Evolutionary conservation across 306 rosid species (phyloP).

Genomic region (Cucurbita moschata): DNA sequence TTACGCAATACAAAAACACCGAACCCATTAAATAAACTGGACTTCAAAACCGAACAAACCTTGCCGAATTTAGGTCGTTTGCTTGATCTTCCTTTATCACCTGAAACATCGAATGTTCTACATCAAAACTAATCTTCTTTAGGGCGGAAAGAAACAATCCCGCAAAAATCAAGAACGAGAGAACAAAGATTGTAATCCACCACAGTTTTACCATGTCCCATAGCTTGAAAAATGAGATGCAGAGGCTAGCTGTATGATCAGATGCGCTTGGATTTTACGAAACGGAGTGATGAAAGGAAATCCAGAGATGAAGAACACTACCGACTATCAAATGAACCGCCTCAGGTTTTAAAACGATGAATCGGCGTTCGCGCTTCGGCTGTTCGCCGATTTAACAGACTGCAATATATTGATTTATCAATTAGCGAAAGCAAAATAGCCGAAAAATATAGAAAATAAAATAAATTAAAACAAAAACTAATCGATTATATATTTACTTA

Average conservation of each 20-base stretch:
- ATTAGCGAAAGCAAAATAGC: too few relatives aligned
- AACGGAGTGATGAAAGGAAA: neutral
- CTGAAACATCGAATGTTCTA: conserved; percentile 18
- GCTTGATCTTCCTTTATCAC: conserved; percentile 47
- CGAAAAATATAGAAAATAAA: too few relatives aligned
- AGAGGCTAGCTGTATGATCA: neutral
- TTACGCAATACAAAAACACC: neutral
- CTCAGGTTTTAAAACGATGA: neutral
- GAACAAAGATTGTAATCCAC: neutral
- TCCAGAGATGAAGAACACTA: neutral
- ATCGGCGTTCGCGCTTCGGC: neutral
- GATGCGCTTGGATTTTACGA: neutral
- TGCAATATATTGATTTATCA: neutral
- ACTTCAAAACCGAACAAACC: conserved; percentile 11
- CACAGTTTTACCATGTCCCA: conserved; percentile 5
- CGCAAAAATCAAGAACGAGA: too few relatives aligned
- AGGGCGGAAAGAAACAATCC: neutral
- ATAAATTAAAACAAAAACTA: too few relatives aligned
- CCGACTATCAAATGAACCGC: neutral
- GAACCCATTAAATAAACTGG: neutral
- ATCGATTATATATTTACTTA: too few relatives aligned
- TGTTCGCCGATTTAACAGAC: neutral
- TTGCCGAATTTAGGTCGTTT: conserved; percentile 43
- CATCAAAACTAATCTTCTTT: neutral
- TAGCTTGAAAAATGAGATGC: neutral